Evolutionary conservation across 345 rosid genomes (phyloP).

Genomic region (Eucalyptus leucophloia): DNA sequence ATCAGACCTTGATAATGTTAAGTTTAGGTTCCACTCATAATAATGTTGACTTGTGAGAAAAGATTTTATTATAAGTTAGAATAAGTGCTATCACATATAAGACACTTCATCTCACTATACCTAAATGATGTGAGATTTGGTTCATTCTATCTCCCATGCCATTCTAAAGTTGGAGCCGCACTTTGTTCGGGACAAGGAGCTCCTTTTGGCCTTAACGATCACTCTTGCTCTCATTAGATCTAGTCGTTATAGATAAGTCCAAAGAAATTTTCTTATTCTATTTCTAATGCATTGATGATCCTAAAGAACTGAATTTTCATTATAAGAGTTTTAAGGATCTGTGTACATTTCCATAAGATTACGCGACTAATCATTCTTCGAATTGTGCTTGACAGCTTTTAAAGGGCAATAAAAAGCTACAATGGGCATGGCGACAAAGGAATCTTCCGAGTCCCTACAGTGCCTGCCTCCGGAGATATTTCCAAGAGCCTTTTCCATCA

Average conservation of each 20-base stretch:
- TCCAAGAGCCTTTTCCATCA: not conserved
- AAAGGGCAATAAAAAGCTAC: not conserved
- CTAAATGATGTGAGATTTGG: too few relatives aligned
- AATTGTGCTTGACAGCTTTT: not conserved
- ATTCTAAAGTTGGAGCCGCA: too few relatives aligned
- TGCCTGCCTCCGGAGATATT: not conserved
- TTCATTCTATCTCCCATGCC: too few relatives aligned
- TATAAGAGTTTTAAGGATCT: not conserved
- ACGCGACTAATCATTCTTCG: not conserved
- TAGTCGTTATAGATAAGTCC: not conserved
- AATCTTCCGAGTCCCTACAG: not conserved
- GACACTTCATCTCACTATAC: too few relatives aligned
- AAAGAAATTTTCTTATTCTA: not conserved
- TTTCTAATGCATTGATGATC: not conserved
- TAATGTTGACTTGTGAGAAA: too few relatives aligned
- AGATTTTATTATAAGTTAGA: too few relatives aligned
- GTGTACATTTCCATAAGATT: not conserved
- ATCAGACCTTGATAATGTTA: too few relatives aligned
- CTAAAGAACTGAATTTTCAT: not conserved
- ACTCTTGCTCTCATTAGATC: fast-evolving
- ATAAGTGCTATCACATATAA: fast-evolving
- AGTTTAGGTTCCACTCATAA: too few relatives aligned
- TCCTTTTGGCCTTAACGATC: fast-evolving
- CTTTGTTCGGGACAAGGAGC: too few relatives aligned
- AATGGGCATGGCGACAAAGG: not conserved